Evolutionary conservation across 2,329 filamentous ascomycete species (phyloP).

Genomic region (Atkinsonella texensis): DNA sequence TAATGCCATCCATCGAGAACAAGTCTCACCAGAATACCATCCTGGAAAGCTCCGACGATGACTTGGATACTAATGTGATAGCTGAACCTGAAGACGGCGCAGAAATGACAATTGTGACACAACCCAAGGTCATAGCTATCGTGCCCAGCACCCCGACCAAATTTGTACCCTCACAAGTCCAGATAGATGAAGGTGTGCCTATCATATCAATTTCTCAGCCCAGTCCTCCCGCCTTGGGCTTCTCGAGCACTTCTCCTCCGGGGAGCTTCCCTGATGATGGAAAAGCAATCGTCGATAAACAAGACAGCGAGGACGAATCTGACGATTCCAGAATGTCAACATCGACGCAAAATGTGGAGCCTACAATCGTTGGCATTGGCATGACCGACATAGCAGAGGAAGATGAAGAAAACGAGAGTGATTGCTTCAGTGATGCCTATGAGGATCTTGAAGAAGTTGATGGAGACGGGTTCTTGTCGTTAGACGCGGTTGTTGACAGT

Average conservation of each 20-base stretch:
- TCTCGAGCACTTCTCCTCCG: not conserved
- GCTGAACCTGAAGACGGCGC: slow-evolving; percentile 7
- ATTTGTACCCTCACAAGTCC: not conserved
- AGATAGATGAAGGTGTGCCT: not conserved
- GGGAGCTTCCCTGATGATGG: slow-evolving; percentile 4
- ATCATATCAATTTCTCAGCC: slow-evolving; percentile 5
- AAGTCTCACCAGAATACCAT: slow-evolving; percentile 49
- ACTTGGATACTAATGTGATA: slow-evolving; percentile 11
- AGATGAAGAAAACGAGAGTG: slow-evolving; percentile 38
- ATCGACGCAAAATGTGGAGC: slow-evolving; percentile 12
- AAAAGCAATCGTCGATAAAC: not conserved
- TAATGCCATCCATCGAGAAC: slow-evolving; percentile 58
- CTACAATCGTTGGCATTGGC: slow-evolving; percentile 10
- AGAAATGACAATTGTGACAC: not conserved
- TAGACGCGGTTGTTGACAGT: slow-evolving; percentile 59
- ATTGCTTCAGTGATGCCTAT: slow-evolving; percentile 65
- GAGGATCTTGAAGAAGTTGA: slow-evolving; percentile 58
- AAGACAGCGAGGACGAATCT: slow-evolving; percentile 1
- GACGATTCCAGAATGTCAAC: slow-evolving; percentile 3
- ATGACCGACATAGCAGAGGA: slow-evolving; percentile 26
- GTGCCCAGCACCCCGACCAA: slow-evolving; percentile 5
- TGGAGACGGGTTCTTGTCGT: slow-evolving; percentile 55
- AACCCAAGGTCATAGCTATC: not conserved
- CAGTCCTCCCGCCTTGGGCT: not conserved
- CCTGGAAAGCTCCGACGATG: slow-evolving; percentile 20